Base-by-base conservation (phyloP, 257 asterid species). In the Pogostemon cablin region DNA sequence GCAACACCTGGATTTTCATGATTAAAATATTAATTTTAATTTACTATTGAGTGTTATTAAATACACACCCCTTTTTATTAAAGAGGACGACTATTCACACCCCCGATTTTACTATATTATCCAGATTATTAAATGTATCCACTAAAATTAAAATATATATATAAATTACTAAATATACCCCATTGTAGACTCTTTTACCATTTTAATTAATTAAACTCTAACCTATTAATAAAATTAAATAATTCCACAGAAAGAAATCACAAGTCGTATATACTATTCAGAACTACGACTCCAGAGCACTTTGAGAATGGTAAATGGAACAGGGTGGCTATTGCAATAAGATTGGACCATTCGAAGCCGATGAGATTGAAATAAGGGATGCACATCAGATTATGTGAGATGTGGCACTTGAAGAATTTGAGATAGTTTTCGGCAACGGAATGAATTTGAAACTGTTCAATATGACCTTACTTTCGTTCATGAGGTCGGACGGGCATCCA, bases 401-500 rank as follows among this genome's bases (percentile, higher is more conserved):
- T 9, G 54, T 80, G 2, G 90, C 87, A 60, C 37, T 87, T 3
- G 87, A 86, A 58, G 96, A 82, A 38, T 82, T 87, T 17, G 75
- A 80, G 68, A 58, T 1, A 17, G 59, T 34, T 39, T 1, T 85
- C 82, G 3, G 63, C 34, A 3, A 40, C 6, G 52, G 82, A 40
- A 4, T 55, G 72, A 60, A 15, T 5, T 9, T 89, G 61, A 80
- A 77, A 54, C 60, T 87, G 1, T 81, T 89, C 7, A 95, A 89
- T 7, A 68, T 87, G 0, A 84, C 86, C 0, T 8, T 25, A 0
- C 79, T 82, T 52, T 85, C 90, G 3, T 69, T 86, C n/a, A 8
- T 87, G 83, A 82, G 95, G 49, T 88, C 89, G 0, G 95, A 87
- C 10, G 96, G 96, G 43, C 95, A 90, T 67, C 92, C 95, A 0